A percentile compares a stretch with the other conserved stretches of the same genome.
Evolutionary conservation across 495 filamentous ascomycete genomes (phyloP).

Genomic region (Aspergillus hancockii): DNA sequence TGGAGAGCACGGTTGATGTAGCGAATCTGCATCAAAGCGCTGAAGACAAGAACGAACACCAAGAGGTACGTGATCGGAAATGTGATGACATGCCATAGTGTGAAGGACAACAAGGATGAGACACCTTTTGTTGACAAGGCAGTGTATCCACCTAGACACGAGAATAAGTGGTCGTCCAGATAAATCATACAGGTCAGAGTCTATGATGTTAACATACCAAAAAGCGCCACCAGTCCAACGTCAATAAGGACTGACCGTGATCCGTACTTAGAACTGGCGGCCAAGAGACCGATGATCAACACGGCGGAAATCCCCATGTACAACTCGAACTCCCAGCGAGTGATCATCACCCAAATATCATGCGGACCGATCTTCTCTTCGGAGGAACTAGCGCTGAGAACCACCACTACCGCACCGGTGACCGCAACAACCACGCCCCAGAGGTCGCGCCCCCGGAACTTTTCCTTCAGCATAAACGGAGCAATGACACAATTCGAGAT

Average conservation of each 20-base stretch:
- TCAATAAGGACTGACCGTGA: constrained; percentile 86
- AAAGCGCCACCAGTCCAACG: constrained; percentile 86
- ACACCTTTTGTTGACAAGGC: constrained; percentile 95
- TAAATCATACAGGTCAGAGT: neutral
- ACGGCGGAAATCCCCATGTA: constrained; percentile 76
- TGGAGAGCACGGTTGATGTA: constrained; percentile 95
- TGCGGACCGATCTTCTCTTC: constrained; percentile 90
- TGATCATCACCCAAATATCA: constrained; percentile 87
- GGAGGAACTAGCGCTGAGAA: constrained; percentile 84
- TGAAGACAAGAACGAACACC: constrained; percentile 70
- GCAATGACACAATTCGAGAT: constrained; percentile 97
- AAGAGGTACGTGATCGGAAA: constrained; percentile 91
- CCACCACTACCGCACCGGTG: constrained; percentile 86
- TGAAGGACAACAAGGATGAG: constrained; percentile 88
- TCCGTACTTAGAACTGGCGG: constrained; percentile 80
- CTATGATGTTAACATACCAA: constrained; percentile 60
- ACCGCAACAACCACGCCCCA: constrained; percentile 85
- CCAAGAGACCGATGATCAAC: constrained; percentile 74
- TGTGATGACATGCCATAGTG: constrained; percentile 80
- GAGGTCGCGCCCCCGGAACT: constrained; percentile 80
- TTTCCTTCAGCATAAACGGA: constrained; percentile 87
- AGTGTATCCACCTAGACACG: constrained; percentile 77
- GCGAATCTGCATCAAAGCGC: constrained; percentile 91
- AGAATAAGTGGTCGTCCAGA: constrained; percentile 29
- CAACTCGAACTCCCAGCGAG: constrained; percentile 84